Base-by-base conservation (phyloP, 768 basidiomycete genomes). In the Pleurotus pulmonarius region DNA sequence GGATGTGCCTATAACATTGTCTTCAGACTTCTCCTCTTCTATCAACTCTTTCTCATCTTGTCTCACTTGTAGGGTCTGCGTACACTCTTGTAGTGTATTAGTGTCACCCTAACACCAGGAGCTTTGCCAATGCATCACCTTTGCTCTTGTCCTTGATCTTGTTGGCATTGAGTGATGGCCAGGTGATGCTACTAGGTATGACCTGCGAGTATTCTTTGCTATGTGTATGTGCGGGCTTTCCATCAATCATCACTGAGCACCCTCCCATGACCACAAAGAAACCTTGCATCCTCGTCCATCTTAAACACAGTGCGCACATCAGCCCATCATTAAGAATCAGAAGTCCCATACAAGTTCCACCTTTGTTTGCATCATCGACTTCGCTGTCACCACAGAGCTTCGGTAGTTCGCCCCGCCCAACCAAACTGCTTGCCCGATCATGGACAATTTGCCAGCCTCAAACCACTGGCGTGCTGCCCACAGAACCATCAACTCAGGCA, bases 101-200 rank as follows among this genome's bases (percentile, higher is more conserved):
- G n/a, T n/a, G n/a, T n/a, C n/a, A n/a, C n/a, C n/a, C n/a, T n/a
- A 73, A 24, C 9, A 70, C 68, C 5, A 75, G 18, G 0, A 57
- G 64, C 45, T 77, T 76, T 3, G 73, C 64, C 3, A 76, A 54
- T 1, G 52, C 55, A 48, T 74, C 68, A 3, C 68, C 70, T 60
- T 75, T 75, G 63, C 64, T 66, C 25, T 49, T 60, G 49, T 69
- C 65, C 20, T 13, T 9, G 38, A 70, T 66, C 4, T 60, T 57
- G 4, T 29, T 37, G 15, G 58, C 56, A n/a, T 57, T 43, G 25
- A 64, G 37, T 40, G 11, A 5, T 5, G 54, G 54, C 41, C 41
- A 55, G 37, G 22, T 13, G 52, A 54, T 54, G 15, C n/a, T n/a
- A n/a, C n/a, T n/a, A n/a, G n/a, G n/a, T n/a, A n/a, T n/a, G n/a